phyloP scores from a whole-genome alignment of 257 asterid species.

The Solanum neorickii region DNA sequence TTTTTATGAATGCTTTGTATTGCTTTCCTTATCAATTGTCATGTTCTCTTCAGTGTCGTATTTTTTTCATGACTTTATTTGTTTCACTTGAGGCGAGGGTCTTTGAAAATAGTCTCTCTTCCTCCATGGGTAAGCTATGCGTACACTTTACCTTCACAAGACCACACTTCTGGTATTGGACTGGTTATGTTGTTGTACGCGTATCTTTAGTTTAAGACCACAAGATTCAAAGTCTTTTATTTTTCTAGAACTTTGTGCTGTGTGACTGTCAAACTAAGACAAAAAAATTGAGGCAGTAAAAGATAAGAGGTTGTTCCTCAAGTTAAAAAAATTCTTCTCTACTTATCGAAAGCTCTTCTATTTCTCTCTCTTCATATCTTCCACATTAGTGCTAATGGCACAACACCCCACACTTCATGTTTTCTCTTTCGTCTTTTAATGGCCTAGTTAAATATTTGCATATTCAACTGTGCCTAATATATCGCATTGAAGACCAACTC shows the following conservation, averaged over 20 bases:
- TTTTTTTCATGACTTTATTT: neutral
- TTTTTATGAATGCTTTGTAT: neutral
- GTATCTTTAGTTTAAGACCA: neutral
- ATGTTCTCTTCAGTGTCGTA: neutral
- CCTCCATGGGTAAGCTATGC: neutral
- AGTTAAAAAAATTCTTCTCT: neutral
- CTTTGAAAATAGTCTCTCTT: too few relatives aligned
- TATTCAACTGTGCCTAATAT: neutral
- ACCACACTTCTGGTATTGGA: too few relatives aligned
- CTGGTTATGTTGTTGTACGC: neutral
- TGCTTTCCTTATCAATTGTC: neutral
- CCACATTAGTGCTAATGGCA: neutral
- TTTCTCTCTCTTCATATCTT: neutral
- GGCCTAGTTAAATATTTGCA: neutral
- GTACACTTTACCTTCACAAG: neutral
- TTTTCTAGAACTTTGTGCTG: neutral
- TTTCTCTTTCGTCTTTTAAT: neutral
- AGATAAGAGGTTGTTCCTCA: neutral
- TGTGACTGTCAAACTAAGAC: neutral
- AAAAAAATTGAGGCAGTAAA: neutral
- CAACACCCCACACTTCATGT: neutral
- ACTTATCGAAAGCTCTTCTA: neutral
- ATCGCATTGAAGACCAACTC: neutral
- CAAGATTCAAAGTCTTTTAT: neutral
- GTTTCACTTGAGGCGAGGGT: neutral